Conservation (phyloP, 306 rosid genomes). For the Crataegus laevigata region DNA sequence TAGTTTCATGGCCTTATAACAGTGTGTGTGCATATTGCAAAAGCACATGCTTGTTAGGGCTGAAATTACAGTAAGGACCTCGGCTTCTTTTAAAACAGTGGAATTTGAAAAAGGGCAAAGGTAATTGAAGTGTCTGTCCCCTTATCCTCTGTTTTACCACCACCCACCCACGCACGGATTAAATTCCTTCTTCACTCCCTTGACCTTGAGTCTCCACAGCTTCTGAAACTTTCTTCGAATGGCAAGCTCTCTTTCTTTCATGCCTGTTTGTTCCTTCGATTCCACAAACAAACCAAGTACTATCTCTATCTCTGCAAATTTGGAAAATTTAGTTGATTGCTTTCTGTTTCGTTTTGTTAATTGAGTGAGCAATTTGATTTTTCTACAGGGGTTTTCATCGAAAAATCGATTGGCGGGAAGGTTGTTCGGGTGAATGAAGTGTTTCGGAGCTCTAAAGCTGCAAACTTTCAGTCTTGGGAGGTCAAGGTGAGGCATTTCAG, state of each 20-base stretch:
- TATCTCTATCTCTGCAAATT: neutral
- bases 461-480: constrained; percentile 50
- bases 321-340: neutral
- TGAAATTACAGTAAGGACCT: no score
- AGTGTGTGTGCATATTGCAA: no score
- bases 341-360: neutral
- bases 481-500: constrained; percentile 52
- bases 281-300: constrained; percentile 65
- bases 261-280: constrained; percentile 54
- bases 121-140: no score
- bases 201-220: no score
- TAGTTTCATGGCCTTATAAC: no score
- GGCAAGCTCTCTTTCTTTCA: constrained; percentile 46
- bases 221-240: constrained; percentile 19
- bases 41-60: no score
- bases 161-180: no score
- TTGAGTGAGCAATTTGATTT: neutral
- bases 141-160: no score
- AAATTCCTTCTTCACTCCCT: no score
- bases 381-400: constrained; percentile 31
- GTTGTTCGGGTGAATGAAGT: constrained; percentile 46
- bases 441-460: constrained; percentile 46
- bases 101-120: no score
- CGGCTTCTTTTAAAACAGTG: no score
- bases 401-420: constrained; percentile 39